Evolutionary conservation across 225 moss, liverwort and hornwort species (phyloP), one percentile per base, ranked within the genome.

Genomic region (Polytrichum commune): DNA sequence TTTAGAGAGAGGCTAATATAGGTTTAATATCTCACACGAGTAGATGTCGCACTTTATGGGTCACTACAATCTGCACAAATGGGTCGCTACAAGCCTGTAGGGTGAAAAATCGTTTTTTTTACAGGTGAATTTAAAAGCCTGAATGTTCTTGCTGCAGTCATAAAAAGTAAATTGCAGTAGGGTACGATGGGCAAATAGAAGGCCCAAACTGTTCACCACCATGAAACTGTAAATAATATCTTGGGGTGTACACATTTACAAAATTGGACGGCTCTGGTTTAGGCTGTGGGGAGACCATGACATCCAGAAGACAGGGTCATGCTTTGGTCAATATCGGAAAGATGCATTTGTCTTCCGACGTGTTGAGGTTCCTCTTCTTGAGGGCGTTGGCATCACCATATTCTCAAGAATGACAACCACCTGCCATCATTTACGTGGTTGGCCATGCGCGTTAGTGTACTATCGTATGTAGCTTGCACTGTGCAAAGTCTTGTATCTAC

Each of bases 321-420:
- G 65, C 13, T 46, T 20, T 26, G 35, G 57, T 83, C 62, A 78
- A 22, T 74, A 54, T 53, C 74, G 79, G 66, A 79, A 75, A 62
- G 78, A 71, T 63, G 82, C 56, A 32, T 69, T 73, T 23, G 86
- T 55, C 71, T 74, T 68, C 77, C 82, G 90, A 76, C 79, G 86
- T 74, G 83, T 82, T 27, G 89, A 80, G 9, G 85, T 62, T 54
- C 81, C 77, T 82, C 85, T 89, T 69, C 87, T 94, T 28, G 53
- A 79, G 29, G 75, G 9, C 25, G 82, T 68, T 25, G 78, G 78
- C 32, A 82, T 85, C 60, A 90, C 85, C 62, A 90, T 84, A 33
- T 87, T 85, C 81, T 94, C 97, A 6, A 98, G 77, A 32, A 74
- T 76, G 73, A 58, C 55, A 7, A 98, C 79, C 27, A 89, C 86